Evolutionary conservation across 352 stramenopile species (phyloP).

Genomic region (Pythium biforme): DNA sequence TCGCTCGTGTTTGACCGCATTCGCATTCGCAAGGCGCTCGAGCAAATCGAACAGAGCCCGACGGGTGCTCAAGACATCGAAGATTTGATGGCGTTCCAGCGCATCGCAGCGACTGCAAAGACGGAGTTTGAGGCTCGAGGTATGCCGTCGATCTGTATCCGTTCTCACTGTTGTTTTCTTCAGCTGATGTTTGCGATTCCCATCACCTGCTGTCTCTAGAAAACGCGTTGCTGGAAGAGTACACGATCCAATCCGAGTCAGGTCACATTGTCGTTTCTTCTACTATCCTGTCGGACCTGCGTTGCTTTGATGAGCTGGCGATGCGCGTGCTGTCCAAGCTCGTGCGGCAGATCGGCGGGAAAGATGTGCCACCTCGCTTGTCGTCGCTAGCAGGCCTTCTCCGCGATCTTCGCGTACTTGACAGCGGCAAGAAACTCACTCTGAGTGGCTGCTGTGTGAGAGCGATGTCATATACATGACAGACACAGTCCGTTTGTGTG

Average conservation of each 20-base stretch:
- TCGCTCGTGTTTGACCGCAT: conserved; percentile 75
- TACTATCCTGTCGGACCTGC: conserved; percentile 42
- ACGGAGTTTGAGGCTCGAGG: conserved; percentile 20
- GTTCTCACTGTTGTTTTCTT: too few relatives aligned
- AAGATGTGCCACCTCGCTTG: conserved; percentile 56
- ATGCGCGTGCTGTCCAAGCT: conserved; percentile 61
- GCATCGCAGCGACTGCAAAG: conserved; percentile 18
- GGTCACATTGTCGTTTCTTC: conserved; percentile 38
- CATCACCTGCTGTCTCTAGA: conserved; percentile 34
- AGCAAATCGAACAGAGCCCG: background rate
- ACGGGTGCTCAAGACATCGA: background rate
- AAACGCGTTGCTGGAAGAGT: conserved; percentile 42
- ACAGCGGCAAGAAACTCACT: conserved; percentile 68
- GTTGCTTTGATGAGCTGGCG: conserved; percentile 66
- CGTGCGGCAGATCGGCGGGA: conserved; percentile 50
- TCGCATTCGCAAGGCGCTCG: conserved; percentile 73
- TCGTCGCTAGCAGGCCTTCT: conserved; percentile 49
- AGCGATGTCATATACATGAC: background rate
- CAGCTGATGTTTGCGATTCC: too few relatives aligned
- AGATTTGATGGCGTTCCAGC: conserved; percentile 19
- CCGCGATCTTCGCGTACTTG: conserved; percentile 42
- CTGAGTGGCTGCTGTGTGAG: conserved; percentile 65
- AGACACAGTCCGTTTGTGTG: background rate
- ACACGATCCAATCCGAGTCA: conserved; percentile 29
- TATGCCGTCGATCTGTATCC: too few relatives aligned